Evolutionary conservation across 768 basidiomycete genomes (phyloP), one percentile per base, ranked within the genome.

Genomic region (Cantharellus anzutake): DNA sequence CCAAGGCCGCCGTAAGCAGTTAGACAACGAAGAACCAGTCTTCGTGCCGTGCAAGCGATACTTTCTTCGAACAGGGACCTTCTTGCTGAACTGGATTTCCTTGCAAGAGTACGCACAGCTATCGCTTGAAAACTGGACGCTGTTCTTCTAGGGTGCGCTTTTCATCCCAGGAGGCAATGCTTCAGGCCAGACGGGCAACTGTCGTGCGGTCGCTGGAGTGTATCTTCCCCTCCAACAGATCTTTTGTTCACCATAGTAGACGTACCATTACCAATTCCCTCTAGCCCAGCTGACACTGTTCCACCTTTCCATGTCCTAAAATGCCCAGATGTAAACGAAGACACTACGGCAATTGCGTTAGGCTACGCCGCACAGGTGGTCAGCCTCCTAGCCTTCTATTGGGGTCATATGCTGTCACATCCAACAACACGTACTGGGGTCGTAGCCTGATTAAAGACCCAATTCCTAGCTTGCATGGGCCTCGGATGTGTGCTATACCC

Each of bases 381-480:
- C 42, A 84, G 90, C 59, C 73, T 90, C 4, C 75, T 98, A 53
- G 82, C 89, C 0, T 77, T 78, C 41, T 90, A 97, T 65, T 73
- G 85, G 62, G 83, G 83, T 1, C 82, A 82, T 62, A 74, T 76
- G 35, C 71, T 98, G 48, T 77, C 86, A 11, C 98, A 99, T 72
- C 90, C 93, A 34, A 78, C 98, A 56, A 90, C 86, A 20, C 92
- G 81, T 70, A 77, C 88, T 56, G 93, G 91, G 2, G 92, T 65
- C 76, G 88, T 63, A 96, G 91, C 71, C 69, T 92, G 62, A 88
- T 98, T 62, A 80, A 81, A 67, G 96, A 99, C 72, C 83, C 83
- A 11, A 93, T 97, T 56, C 92, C 89, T 55, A 82, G 85, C 11
- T 96, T 98, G 86, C 83, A 91, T 60, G 96, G 96, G 2, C 92